phyloP scores from a whole-genome alignment of 2,329 filamentous ascomycete genomes.

The Aspergillus puulaauensis region DNA sequence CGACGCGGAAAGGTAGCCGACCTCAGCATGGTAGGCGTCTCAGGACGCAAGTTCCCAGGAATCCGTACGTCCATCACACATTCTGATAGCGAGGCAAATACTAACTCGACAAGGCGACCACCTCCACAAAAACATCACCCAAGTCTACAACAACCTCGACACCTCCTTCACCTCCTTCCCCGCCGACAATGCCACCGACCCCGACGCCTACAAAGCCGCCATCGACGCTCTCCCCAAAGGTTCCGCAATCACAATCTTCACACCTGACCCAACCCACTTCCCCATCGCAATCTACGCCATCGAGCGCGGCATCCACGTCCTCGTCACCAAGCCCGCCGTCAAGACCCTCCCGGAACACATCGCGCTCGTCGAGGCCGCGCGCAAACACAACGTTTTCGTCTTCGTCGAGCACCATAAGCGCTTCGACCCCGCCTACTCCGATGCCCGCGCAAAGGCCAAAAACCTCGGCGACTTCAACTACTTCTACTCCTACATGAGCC shows the following conservation, averaged over 20 bases:
- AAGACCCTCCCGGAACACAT: slow-evolving; percentile 13
- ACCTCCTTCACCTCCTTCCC: slow-evolving; percentile 83
- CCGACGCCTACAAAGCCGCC: slow-evolving; percentile 16
- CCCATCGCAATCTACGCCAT: slow-evolving; percentile 76
- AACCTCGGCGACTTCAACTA: slow-evolving; percentile 94
- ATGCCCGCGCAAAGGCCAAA: slow-evolving; percentile 74
- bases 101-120: slow-evolving; percentile 62
- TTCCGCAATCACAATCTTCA: slow-evolving; percentile 17
- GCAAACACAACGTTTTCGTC: slow-evolving; percentile 14
- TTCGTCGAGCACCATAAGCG: slow-evolving; percentile 85
- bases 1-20: slow-evolving; percentile 83
- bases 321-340: slow-evolving; percentile 39
- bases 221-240: slow-evolving; percentile 15
- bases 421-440: slow-evolving; percentile 88
- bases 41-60: slow-evolving; percentile 84
- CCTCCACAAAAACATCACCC: slow-evolving; percentile 79
- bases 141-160: slow-evolving; percentile 86
- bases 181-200: slow-evolving; percentile 59
- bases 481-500: slow-evolving; percentile 96
- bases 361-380: slow-evolving; percentile 6
- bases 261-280: slow-evolving; percentile 51
- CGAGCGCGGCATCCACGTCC: slow-evolving; percentile 80
- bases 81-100: neutral
- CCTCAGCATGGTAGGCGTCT: slow-evolving; percentile 85
- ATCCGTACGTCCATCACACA: slow-evolving; percentile 63